phyloP scores from a whole-genome alignment of 306 rosid species.

The Trichosanthes cucumerina region DNA sequence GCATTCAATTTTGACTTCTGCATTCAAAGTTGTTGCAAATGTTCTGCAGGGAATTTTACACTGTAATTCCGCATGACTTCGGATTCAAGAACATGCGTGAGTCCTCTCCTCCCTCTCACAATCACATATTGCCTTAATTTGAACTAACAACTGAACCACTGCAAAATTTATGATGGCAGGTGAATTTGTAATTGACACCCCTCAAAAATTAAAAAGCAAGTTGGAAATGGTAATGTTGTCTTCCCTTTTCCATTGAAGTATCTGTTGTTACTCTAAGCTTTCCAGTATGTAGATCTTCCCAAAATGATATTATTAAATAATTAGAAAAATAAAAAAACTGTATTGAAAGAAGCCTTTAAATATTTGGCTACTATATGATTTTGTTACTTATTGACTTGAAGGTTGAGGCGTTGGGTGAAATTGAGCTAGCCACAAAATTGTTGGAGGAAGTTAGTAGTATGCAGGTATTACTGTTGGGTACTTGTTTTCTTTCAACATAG shows the following conservation, averaged over 20 bases:
- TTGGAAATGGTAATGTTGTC: constrained; percentile 73
- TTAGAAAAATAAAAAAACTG: background rate
- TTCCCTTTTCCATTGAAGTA: background rate
- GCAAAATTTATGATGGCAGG: constrained; percentile 39
- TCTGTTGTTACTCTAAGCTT: background rate
- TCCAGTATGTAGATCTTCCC: background rate
- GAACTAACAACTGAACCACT: background rate
- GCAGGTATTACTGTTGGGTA: constrained; percentile 42
- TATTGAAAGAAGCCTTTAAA: background rate
- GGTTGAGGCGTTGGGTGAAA: constrained; percentile 95
- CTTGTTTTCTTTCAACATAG: constrained; percentile 9
- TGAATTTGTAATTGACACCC: constrained; percentile 78
- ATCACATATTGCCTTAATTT: background rate
- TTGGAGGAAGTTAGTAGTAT: constrained; percentile 38
- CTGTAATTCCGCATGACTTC: constrained; percentile 92
- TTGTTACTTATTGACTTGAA: constrained; percentile 19
- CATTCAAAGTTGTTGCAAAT: constrained; percentile 13
- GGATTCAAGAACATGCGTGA: constrained; percentile 87
- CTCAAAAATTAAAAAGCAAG: constrained; percentile 78
- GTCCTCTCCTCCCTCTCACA: constrained; percentile 28
- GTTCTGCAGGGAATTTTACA: constrained; percentile 82
- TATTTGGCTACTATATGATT: background rate
- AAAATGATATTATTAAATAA: background rate
- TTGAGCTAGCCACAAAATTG: constrained; percentile 86
- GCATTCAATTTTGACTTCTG: constrained; percentile 1